Conservation (phyloP, 345 rosid species). For the Eucalyptus erythrocorys region DNA sequence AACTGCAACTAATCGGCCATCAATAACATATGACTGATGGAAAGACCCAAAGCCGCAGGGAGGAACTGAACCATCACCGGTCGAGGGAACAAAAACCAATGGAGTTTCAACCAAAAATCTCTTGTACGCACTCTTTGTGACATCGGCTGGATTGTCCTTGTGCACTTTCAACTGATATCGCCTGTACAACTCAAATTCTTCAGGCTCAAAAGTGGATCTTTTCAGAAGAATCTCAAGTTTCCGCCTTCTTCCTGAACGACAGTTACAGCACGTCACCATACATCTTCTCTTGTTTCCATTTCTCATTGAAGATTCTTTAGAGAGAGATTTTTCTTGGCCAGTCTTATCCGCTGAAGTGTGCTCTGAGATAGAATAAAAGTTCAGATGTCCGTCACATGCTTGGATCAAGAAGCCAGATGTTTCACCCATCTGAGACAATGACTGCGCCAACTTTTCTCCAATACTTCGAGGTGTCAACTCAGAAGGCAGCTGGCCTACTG, state of each 20-base stretch:
- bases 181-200: conserved; percentile 76
- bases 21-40: conserved; percentile 85
- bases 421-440: conserved; percentile 18
- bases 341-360: conserved; percentile 10
- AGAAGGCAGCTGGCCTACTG: conserved; percentile 2
- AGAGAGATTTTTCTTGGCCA: conserved; percentile 13
- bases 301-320: conserved; percentile 24
- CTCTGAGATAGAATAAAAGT: conserved; percentile 31
- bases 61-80: conserved; percentile 60
- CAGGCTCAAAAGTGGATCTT: conserved; percentile 75
- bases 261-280: conserved; percentile 16
- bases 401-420: conserved; percentile 24
- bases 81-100: conserved; percentile 43
- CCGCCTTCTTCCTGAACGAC: conserved; percentile 21
- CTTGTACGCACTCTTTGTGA: conserved; percentile 48
- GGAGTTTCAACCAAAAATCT: conserved; percentile 85
- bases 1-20: conserved; percentile 81
- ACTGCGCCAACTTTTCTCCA: conserved; percentile 48
- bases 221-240: conserved; percentile 71
- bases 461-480: conserved; percentile 27
- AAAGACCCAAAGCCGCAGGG: conserved; percentile 90
- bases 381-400: conserved; percentile 80
- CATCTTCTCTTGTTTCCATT: conserved; percentile 24
- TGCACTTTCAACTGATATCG: conserved; percentile 84
- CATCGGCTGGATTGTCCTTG: conserved; percentile 44